phyloP scores from a whole-genome alignment of 306 rosid genomes.

The Rosa lucieae region DNA sequence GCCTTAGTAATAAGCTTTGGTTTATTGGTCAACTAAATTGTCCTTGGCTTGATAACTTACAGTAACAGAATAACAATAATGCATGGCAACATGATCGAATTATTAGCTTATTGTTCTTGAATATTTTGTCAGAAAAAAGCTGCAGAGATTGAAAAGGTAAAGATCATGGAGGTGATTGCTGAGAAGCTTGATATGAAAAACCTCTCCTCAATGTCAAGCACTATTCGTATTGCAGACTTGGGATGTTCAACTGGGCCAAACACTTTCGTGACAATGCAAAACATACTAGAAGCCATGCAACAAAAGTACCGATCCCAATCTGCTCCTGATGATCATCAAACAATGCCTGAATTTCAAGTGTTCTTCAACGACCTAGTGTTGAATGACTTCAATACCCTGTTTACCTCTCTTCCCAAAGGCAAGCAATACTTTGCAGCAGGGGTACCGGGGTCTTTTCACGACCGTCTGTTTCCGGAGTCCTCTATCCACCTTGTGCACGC shows the following conservation, averaged over 20 bases:
- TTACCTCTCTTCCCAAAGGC: slow-evolving; percentile 33
- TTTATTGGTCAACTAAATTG: no score
- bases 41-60: no score
- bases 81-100: not conserved
- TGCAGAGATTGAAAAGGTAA: slow-evolving; percentile 23
- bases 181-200: slow-evolving; percentile 35
- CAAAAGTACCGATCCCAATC: slow-evolving; percentile 26
- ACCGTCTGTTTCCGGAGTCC: slow-evolving; percentile 34
- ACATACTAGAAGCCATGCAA: slow-evolving; percentile 32
- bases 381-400: slow-evolving; percentile 51
- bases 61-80: no score
- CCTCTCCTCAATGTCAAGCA: slow-evolving; percentile 20
- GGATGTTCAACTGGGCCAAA: slow-evolving; percentile 58
- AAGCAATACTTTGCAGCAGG: slow-evolving; percentile 32
- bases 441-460: slow-evolving; percentile 47
- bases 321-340: slow-evolving; percentile 5
- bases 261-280: slow-evolving; percentile 25
- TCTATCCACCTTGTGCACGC: slow-evolving; percentile 40
- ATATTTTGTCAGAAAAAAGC: slow-evolving; percentile 24
- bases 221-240: slow-evolving; percentile 39
- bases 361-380: slow-evolving; percentile 39
- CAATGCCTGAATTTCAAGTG: slow-evolving; percentile 39
- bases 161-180: slow-evolving; percentile 34
- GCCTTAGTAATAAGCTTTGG: no score
- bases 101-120: not conserved